A percentile compares a stretch with the other conserved stretches of the same genome.
Evolutionary conservation across 129 eudicot species (phyloP).

Genomic region (Flaveria ramosissima): DNA sequence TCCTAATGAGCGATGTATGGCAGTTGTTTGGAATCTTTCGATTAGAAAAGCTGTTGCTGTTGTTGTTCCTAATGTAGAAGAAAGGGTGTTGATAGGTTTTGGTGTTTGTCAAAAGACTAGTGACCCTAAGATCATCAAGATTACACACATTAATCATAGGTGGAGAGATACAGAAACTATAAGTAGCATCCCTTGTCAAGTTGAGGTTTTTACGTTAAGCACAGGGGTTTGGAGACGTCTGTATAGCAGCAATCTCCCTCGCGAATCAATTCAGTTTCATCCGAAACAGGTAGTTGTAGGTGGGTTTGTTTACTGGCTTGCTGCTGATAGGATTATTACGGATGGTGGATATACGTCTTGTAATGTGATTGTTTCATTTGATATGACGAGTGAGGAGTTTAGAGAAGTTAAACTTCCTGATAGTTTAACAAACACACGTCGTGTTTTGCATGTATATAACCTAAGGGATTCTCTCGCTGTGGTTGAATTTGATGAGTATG

Average conservation of each 20-base stretch:
- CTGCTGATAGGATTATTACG: too few species aligned
- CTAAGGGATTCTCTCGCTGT: neutral
- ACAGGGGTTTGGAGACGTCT: neutral
- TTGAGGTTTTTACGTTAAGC: neutral
- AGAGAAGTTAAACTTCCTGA: neutral
- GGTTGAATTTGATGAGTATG: neutral
- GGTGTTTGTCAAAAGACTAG: too few species aligned
- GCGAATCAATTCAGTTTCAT: too few species aligned
- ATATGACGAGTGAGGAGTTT: neutral
- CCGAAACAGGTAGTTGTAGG: too few species aligned
- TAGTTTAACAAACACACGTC: neutral
- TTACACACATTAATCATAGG: too few species aligned
- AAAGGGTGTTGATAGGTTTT: neutral
- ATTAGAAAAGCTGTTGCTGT: neutral
- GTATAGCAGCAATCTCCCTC: too few species aligned
- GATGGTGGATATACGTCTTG: too few species aligned
- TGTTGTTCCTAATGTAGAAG: neutral
- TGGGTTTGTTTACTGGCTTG: too few species aligned
- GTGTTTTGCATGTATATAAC: neutral
- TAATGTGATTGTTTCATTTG: too few species aligned
- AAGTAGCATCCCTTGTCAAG: neutral
- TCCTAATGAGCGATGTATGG: neutral
- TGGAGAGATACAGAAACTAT: neutral
- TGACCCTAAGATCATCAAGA: too few species aligned
- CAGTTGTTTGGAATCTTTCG: constrained; percentile 4